Conservation (phyloP, 305 asterid species). For the Plantago lanceolata region DNA sequence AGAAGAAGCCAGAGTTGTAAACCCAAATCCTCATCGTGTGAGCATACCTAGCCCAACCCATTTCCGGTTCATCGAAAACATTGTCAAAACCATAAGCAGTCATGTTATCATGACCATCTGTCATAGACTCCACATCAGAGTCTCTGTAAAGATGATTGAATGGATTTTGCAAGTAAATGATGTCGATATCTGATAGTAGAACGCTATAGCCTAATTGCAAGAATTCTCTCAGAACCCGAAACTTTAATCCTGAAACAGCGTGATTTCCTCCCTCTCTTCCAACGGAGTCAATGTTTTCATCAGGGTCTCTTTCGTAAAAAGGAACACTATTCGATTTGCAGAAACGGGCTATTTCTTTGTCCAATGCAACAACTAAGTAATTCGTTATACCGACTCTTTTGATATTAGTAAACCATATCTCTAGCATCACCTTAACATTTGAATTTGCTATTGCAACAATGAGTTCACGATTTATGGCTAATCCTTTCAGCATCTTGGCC, state of each 20-base stretch:
- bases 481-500: conserved; percentile 37
- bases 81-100: conserved; percentile 52
- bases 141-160: conserved; percentile 48
- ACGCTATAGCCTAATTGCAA: conserved; percentile 58
- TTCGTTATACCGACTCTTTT: conserved; percentile 47
- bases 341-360: conserved; percentile 36
- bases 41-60: conserved; percentile 58
- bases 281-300: conserved; percentile 33
- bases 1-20: conserved; percentile 55
- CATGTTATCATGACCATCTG: conserved; percentile 48
- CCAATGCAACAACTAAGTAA: conserved; percentile 55
- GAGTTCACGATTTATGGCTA: conserved; percentile 44
- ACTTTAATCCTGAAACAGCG: conserved; percentile 57
- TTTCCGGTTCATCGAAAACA: conserved; percentile 44
- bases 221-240: conserved; percentile 46
- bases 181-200: conserved; percentile 54
- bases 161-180: conserved; percentile 52
- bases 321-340: conserved; percentile 42
- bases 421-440: conserved; percentile 39
- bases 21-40: conserved; percentile 57
- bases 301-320: conserved; percentile 33
- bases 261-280: conserved; percentile 47
- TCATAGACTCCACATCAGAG: conserved; percentile 61
- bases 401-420: conserved; percentile 44
- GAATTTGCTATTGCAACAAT: conserved; percentile 55